These are phyloP conservation scores for Trichophyton schoenleinii DNA, from an alignment of 2,329 filamentous ascomycete genomes.

Conservation along the genomic window DNA sequence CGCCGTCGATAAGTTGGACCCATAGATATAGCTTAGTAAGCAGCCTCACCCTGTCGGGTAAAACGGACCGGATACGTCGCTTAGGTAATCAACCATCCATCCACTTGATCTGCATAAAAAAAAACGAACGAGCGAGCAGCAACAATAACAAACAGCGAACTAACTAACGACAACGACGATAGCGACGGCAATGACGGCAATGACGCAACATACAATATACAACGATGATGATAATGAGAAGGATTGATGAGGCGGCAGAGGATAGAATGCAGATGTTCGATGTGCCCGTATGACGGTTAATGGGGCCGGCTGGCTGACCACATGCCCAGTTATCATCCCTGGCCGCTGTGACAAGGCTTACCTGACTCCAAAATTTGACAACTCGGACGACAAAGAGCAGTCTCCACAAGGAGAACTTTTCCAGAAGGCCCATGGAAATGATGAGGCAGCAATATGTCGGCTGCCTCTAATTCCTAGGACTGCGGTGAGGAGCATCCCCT, in stretches of 20 bases:
- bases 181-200: not conserved
- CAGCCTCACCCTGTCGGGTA: not conserved
- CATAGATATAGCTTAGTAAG: not conserved
- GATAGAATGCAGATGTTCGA: not conserved
- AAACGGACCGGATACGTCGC: not conserved
- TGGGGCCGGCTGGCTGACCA: no score
- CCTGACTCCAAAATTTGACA: no score
- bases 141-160: no score
- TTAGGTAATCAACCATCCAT: no score
- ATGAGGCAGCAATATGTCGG: not conserved
- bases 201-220: not conserved
- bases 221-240: not conserved
- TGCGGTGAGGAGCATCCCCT: not conserved
- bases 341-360: no score
- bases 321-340: no score
- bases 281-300: not conserved
- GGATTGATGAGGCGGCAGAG: not conserved
- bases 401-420: not conserved
- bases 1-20: not conserved
- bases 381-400: not conserved
- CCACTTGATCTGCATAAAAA: no score
- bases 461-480: not conserved
- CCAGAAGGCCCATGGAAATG: not conserved
- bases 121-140: no score
- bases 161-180: not conserved